These are phyloP conservation scores for Letharia lupina DNA, from an alignment of 495 filamentous ascomycete genomes.

Conservation along the genomic window DNA sequence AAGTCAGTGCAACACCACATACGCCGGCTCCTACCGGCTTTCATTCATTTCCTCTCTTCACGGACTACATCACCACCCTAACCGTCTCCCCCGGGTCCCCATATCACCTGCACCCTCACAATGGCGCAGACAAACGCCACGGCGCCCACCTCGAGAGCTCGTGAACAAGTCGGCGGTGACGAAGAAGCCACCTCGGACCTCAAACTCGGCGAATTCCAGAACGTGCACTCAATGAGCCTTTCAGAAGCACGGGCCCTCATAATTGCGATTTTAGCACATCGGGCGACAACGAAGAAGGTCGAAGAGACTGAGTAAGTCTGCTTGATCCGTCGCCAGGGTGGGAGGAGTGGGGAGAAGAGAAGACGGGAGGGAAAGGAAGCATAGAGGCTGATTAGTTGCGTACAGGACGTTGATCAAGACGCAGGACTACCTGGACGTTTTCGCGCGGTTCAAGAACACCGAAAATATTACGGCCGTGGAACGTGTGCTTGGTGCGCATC, in stretches of 20 bases:
- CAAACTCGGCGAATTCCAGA: constrained; percentile 83
- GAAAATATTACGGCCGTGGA: constrained; percentile 92
- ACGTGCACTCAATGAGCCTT: constrained; percentile 77
- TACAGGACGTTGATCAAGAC: constrained; percentile 66
- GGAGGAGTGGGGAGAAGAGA: background rate
- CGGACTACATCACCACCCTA: background rate
- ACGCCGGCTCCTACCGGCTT: background rate
- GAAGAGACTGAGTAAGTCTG: constrained; percentile 42
- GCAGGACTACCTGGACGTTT: constrained; percentile 80
- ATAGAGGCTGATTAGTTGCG: constrained; percentile 4
- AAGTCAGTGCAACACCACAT: background rate
- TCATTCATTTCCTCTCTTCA: background rate
- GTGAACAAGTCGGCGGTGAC: constrained; percentile 65
- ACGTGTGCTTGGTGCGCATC: constrained; percentile 62
- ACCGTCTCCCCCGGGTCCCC: background rate
- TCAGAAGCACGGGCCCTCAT: constrained; percentile 89
- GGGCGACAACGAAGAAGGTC: constrained; percentile 50
- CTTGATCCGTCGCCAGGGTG: background rate
- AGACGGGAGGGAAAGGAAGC: background rate
- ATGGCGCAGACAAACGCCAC: constrained; percentile 17
- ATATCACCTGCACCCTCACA: background rate
- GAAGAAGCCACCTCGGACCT: constrained; percentile 79
- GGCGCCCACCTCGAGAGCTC: constrained; percentile 59
- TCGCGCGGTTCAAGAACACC: constrained; percentile 88
- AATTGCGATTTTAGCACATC: constrained; percentile 71